These are phyloP conservation scores for Hypoxylon perforatum DNA, from an alignment of 495 filamentous ascomycete genomes.

Conservation along the genomic window DNA sequence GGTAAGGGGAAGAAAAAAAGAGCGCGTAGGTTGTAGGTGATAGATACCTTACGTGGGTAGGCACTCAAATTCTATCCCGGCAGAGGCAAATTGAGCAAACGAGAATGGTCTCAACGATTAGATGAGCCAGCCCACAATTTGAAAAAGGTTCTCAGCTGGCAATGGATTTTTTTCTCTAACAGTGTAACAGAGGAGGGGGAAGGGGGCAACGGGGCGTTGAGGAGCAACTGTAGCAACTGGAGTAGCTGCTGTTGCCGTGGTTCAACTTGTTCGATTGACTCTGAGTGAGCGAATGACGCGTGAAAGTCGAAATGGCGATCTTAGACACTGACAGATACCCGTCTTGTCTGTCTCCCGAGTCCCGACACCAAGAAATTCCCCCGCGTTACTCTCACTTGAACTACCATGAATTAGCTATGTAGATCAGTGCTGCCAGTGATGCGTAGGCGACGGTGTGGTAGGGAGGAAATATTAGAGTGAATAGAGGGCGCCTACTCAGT, in stretches of 20 bases:
- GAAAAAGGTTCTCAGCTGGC: too few species aligned
- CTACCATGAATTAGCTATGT: slow-evolving; percentile 17
- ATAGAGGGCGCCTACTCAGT: slow-evolving; percentile 12
- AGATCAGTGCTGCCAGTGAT: slow-evolving; percentile 30
- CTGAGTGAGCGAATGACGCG: slow-evolving; percentile 12
- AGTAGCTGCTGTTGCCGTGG: neutral
- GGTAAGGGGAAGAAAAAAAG: too few species aligned
- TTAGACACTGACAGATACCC: slow-evolving; percentile 16
- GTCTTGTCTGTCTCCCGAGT: slow-evolving; percentile 20
- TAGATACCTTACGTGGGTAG: too few species aligned
- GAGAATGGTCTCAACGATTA: too few species aligned
- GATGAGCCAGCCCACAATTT: too few species aligned
- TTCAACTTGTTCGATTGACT: neutral
- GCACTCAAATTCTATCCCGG: too few species aligned
- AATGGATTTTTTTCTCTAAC: too few species aligned
- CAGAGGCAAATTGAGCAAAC: too few species aligned
- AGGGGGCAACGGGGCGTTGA: too few species aligned
- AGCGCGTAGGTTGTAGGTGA: too few species aligned
- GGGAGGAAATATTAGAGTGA: slow-evolving; percentile 7
- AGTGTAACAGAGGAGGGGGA: too few species aligned
- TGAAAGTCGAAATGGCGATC: slow-evolving; percentile 25
- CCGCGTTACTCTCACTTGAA: slow-evolving; percentile 15
- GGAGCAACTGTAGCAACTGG: too few species aligned
- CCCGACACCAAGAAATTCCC: slow-evolving; percentile 7
- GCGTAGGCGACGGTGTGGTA: slow-evolving; percentile 17